Evolutionary conservation across 179 eudicot genomes (phyloP).

Genomic region (Spergularia azorica): DNA sequence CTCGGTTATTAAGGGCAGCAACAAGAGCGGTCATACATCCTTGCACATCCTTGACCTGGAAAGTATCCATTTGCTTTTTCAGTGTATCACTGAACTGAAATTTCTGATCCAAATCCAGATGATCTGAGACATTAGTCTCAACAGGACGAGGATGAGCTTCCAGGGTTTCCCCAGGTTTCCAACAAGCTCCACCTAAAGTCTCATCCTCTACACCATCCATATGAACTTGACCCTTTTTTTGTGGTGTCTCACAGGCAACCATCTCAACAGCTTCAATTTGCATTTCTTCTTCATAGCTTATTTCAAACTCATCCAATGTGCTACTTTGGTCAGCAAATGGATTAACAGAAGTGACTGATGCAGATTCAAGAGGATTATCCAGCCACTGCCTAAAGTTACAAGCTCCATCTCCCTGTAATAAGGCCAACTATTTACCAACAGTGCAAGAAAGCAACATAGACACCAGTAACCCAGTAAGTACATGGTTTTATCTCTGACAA

Average conservation of each 20-base stretch:
- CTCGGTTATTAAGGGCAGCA: constrained; percentile 3
- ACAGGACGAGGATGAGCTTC: neutral
- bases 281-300: constrained; percentile 18
- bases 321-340: neutral
- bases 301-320: constrained; percentile 17
- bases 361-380: constrained; percentile 18
- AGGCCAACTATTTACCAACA: neutral
- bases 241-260: constrained; percentile 2
- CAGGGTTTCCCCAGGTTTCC: neutral
- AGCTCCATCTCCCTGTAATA: constrained; percentile 43
- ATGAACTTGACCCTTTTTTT: neutral
- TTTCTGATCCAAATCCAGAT: neutral
- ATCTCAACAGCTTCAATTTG: constrained; percentile 21
- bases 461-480: too few relatives aligned
- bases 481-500: too few relatives aligned
- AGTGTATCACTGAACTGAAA: neutral
- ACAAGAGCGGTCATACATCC: neutral
- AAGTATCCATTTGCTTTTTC: constrained; percentile 8
- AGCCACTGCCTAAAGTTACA: constrained; percentile 28
- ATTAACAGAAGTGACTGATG: neutral
- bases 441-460: too few relatives aligned
- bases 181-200: neutral
- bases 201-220: constrained; percentile 11
- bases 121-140: neutral
- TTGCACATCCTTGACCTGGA: neutral